Conservation (phyloP, 495 filamentous ascomycete species). For the Aspergillus leporis region DNA sequence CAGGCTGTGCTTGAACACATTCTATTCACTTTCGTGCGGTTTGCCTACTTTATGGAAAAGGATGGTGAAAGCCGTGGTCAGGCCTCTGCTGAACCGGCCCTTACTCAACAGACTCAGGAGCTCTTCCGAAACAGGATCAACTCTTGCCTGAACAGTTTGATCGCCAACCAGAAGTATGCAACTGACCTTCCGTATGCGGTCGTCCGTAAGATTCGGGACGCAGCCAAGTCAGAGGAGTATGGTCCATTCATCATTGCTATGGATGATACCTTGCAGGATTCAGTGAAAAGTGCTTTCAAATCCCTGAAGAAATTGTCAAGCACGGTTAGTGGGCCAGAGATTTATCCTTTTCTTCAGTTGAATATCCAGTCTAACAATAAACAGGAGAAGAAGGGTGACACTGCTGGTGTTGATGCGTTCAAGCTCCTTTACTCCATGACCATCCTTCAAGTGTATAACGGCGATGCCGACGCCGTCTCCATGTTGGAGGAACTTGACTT, state of each 20-base stretch:
- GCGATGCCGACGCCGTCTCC: conserved; percentile 76
- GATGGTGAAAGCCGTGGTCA: conserved; percentile 18
- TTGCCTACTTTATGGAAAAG: conserved; percentile 42
- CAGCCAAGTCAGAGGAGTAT: conserved; percentile 40
- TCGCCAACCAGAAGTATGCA: conserved; percentile 59
- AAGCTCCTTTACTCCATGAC: conserved; percentile 82
- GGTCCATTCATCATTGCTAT: conserved; percentile 57
- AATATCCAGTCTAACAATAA: conserved; percentile 10
- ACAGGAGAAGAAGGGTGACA: conserved; percentile 41
- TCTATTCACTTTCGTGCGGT: conserved; percentile 42
- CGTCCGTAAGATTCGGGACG: conserved; percentile 52
- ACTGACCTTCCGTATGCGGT: conserved; percentile 50
- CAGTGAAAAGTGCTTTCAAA: conserved; percentile 62
- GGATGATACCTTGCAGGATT: conserved; percentile 59
- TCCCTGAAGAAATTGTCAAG: conserved; percentile 69
- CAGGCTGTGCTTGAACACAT: conserved; percentile 40
- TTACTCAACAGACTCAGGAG: conserved; percentile 63
- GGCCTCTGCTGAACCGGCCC: conserved; percentile 35
- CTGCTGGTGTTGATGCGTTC: conserved; percentile 56
- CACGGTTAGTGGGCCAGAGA: conserved; percentile 35
- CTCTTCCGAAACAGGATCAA: conserved; percentile 68
- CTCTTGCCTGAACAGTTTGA: conserved; percentile 67
- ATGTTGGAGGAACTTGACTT: conserved; percentile 73
- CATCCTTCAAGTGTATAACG: conserved; percentile 85
- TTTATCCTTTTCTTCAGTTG: not conserved